A percentile compares a stretch with the other conserved stretches of the same genome.
Conservation (phyloP, 2,329 filamentous ascomycete genomes). For the Ceratocystis eucalypticola region DNA sequence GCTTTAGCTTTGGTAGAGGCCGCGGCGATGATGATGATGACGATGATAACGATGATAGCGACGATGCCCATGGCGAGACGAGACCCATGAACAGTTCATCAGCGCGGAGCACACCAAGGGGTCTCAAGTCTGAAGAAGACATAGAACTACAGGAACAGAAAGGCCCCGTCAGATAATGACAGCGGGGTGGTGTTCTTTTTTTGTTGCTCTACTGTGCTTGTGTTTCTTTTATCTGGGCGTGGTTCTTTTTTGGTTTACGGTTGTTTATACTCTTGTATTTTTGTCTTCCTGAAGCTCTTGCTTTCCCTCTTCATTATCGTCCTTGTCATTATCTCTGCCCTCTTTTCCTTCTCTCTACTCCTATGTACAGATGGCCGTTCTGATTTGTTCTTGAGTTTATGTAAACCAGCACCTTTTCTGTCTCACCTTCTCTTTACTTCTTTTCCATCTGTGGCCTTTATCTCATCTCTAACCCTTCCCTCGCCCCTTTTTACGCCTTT, state of each 20-base stretch:
- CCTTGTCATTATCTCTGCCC: neutral
- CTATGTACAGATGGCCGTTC: neutral
- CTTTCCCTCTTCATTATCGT: neutral
- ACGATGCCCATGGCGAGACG: constrained; percentile 22
- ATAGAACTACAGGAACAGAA: constrained; percentile 41
- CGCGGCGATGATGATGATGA: constrained; percentile 64
- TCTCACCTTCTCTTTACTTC: neutral
- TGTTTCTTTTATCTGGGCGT: neutral
- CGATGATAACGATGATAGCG: constrained; percentile 60
- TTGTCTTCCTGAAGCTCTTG: neutral
- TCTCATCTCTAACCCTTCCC: neutral
- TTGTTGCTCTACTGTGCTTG: constrained; percentile 9
- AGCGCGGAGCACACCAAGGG: constrained; percentile 24
- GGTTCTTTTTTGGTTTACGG: constrained; percentile 6
- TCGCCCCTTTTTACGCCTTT: neutral
- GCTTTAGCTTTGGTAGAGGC: constrained; percentile 54
- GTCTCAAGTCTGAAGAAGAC: constrained; percentile 32
- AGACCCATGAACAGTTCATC: constrained; percentile 14
- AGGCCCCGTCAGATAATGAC: constrained; percentile 21
- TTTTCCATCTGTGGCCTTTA: neutral
- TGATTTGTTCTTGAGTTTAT: neutral
- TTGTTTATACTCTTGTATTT: constrained; percentile 8
- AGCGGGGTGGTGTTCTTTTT: constrained; percentile 8
- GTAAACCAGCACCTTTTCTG: neutral
- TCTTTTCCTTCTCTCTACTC: neutral